phyloP scores from a whole-genome alignment of 768 basidiomycete species.

The Termitomyces sp. region DNA sequence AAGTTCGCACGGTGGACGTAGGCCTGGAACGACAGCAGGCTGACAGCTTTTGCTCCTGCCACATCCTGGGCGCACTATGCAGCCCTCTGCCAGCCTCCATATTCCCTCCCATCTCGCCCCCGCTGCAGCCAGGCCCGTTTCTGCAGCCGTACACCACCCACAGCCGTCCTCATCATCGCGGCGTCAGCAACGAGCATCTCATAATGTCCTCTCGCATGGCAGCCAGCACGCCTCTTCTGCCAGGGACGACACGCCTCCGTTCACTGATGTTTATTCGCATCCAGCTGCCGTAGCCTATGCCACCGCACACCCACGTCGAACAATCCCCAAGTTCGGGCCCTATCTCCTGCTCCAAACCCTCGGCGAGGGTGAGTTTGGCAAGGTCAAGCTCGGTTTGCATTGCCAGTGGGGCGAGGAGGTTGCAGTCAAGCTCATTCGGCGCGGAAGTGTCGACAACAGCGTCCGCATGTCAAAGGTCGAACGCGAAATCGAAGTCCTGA shows the following conservation, averaged over 20 bases:
- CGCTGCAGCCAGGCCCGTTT: constrained; percentile 51
- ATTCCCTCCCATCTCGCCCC: constrained; percentile 25
- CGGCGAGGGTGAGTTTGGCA: constrained; percentile 98
- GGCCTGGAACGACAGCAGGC: constrained; percentile 1
- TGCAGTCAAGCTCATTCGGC: constrained; percentile 94
- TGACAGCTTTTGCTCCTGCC: neutral
- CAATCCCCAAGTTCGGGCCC: constrained; percentile 90
- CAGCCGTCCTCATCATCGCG: constrained; percentile 33
- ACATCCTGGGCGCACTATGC: constrained; percentile 10
- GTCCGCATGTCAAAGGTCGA: constrained; percentile 93
- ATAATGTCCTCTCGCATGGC: constrained; percentile 53
- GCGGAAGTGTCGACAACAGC: constrained; percentile 84
- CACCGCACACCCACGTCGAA: constrained; percentile 76
- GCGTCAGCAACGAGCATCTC: constrained; percentile 68
- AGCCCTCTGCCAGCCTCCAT: constrained; percentile 22
- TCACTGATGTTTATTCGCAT: constrained; percentile 76
- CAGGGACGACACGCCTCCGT: constrained; percentile 40
- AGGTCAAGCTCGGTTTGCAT: constrained; percentile 97
- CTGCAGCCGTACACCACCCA: constrained; percentile 49
- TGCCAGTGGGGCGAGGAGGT: constrained; percentile 93
- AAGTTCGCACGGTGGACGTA: constrained; percentile 4
- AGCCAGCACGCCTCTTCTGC: constrained; percentile 22
- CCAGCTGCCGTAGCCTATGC: constrained; percentile 82
- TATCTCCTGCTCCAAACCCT: constrained; percentile 94
- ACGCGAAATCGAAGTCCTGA: constrained; percentile 94